phyloP scores from a whole-genome alignment of 179 eudicot species.

The Silene vulgaris region DNA sequence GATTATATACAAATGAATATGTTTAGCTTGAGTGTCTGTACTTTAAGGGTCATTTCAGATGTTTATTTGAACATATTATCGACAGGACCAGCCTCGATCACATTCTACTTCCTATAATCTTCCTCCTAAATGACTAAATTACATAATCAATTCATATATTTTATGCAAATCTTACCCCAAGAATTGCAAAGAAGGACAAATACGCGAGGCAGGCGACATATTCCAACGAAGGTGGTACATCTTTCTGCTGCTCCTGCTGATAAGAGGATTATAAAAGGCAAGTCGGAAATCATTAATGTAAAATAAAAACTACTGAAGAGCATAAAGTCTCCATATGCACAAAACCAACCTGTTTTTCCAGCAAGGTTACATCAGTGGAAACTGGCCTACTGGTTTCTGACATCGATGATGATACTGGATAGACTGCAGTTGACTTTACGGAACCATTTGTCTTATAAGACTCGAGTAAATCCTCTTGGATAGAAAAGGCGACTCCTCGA shows the following conservation, averaged over 20 bases:
- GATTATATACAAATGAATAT: not conserved
- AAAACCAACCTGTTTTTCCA: constrained; percentile 41
- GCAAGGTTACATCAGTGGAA: constrained; percentile 33
- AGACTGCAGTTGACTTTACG: constrained; percentile 6
- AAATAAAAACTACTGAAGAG: not conserved
- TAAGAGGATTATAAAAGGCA: constrained; percentile 2
- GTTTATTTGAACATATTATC: not conserved
- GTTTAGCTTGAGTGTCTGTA: not conserved
- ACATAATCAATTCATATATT: not conserved
- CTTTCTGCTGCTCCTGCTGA: constrained; percentile 41
- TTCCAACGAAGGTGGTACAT: constrained; percentile 42
- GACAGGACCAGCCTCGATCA: no score
- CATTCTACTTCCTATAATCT: not conserved
- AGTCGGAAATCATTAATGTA: not conserved
- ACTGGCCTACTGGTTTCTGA: constrained; percentile 33
- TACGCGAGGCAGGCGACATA: constrained; percentile 48
- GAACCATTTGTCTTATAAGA: not conserved
- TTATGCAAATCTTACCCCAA: constrained; percentile 55
- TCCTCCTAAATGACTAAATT: not conserved
- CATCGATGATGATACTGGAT: constrained; percentile 26
- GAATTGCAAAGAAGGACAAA: constrained; percentile 65
- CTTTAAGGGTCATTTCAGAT: not conserved
- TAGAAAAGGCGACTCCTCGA: constrained; percentile 27
- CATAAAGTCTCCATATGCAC: not conserved
- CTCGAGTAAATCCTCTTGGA: constrained; percentile 12